These are phyloP conservation scores for Cyclotella kingstonii DNA, from an alignment of 108 stramenopile genomes.

Conservation along the genomic window DNA sequence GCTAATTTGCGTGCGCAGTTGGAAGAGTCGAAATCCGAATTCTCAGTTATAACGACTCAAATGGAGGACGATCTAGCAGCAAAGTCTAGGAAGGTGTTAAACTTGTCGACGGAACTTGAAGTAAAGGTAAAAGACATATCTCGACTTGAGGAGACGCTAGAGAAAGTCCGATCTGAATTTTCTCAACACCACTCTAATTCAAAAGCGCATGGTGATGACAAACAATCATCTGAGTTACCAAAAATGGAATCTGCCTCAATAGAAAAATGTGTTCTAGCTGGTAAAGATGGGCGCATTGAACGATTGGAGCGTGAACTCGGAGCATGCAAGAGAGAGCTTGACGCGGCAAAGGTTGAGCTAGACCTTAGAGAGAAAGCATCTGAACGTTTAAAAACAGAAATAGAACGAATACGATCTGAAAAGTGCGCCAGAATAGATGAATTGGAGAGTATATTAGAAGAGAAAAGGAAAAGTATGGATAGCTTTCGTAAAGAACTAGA, in stretches of 20 bases:
- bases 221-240: background rate
- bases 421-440: slow-evolving; percentile 25
- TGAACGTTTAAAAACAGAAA: slow-evolving; percentile 28
- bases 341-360: slow-evolving; percentile 18
- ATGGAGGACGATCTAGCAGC: slow-evolving; percentile 34
- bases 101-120: slow-evolving; percentile 25
- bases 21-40: slow-evolving; percentile 20
- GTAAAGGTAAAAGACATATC: slow-evolving; percentile 27
- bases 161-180: slow-evolving; percentile 17
- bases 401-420: slow-evolving; percentile 21
- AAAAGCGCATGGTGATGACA: background rate
- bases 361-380: slow-evolving; percentile 30
- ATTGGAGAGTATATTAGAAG: slow-evolving; percentile 24
- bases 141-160: slow-evolving; percentile 24
- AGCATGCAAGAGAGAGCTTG: slow-evolving; percentile 29
- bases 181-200: slow-evolving; percentile 9
- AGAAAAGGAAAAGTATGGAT: slow-evolving; percentile 16
- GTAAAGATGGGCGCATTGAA: slow-evolving; percentile 25
- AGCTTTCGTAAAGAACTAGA: slow-evolving; percentile 25
- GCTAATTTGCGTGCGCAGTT: slow-evolving; percentile 23
- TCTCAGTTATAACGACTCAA: slow-evolving; percentile 9
- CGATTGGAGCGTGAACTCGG: slow-evolving; percentile 32
- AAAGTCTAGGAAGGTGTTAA: slow-evolving; percentile 30
- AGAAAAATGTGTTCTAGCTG: too few species aligned
- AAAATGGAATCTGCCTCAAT: too few species aligned